Conservation (phyloP, 208 protist genomes). For the Naegleria fowleri region DNA sequence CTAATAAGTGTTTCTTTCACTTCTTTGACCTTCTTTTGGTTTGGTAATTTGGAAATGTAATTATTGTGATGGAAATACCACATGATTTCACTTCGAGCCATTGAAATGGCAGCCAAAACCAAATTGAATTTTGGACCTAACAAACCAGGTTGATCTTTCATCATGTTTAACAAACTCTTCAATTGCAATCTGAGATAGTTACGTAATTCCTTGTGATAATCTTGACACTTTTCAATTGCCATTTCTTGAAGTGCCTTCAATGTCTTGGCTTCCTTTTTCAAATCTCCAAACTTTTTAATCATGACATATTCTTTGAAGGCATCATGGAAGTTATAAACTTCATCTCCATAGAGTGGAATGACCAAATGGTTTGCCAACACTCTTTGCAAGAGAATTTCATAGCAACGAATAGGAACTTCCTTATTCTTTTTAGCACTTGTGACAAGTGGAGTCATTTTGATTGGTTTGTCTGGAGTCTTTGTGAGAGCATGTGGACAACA, state of each 20-base stretch:
- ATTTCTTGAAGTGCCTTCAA: neutral
- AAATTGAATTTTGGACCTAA: constrained; percentile 27
- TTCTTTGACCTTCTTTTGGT: neutral
- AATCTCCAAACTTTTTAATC: neutral
- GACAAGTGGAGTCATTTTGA: neutral
- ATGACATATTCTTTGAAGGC: constrained; percentile 8
- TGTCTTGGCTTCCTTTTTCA: constrained; percentile 11
- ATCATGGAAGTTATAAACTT: constrained; percentile 12
- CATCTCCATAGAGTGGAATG: constrained; percentile 8
- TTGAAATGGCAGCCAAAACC: neutral
- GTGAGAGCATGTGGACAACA: constrained; percentile 15
- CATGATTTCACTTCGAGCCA: neutral
- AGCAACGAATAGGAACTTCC: neutral
- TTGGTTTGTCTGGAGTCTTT: no score
- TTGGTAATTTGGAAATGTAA: neutral
- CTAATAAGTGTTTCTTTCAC: neutral
- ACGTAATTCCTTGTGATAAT: neutral
- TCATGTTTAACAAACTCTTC: neutral
- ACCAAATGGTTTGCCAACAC: neutral
- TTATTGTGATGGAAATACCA: constrained; percentile 17
- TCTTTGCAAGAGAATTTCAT: neutral
- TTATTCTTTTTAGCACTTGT: neutral
- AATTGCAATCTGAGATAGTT: constrained; percentile 16
- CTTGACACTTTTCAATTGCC: neutral
- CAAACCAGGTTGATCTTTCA: constrained; percentile 22